Percentiles rank a stretch among this genome's conserved stretches.
phyloP scores from a whole-genome alignment of 163 green algal species.

The Scenedesmus sp. region DNA sequence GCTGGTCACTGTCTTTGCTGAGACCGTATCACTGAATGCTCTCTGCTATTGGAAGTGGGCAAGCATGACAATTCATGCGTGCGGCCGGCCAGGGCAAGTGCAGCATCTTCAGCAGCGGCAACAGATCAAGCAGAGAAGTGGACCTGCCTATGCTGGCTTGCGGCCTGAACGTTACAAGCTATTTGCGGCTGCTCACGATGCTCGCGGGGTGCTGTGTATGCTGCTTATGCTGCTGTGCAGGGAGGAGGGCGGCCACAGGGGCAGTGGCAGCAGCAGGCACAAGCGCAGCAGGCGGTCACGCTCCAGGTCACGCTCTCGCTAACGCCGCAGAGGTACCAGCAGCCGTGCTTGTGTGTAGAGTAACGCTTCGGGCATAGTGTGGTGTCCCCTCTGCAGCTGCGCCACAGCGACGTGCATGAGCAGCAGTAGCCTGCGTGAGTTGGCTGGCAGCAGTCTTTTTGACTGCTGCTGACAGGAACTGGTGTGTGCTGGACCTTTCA shows the following conservation, averaged over 20 bases:
- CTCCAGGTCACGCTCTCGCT: conserved; percentile 14
- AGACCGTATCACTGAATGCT: no score
- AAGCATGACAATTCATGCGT: no score
- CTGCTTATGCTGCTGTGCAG: conserved; percentile 5
- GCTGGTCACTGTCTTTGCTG: neutral
- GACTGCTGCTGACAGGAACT: neutral
- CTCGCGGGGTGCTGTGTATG: neutral
- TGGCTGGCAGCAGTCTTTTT: neutral
- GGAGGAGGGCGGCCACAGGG: conserved; percentile 19
- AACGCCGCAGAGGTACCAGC: neutral
- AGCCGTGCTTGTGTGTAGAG: neutral
- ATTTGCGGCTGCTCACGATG: no score
- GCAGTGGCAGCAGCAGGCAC: conserved; percentile 34
- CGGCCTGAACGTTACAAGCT: no score
- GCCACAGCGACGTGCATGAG: neutral
- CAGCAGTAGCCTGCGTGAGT: neutral
- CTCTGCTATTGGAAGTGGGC: no score
- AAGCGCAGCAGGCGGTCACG: conserved; percentile 32
- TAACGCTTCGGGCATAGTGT: no score
- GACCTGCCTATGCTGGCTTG: no score
- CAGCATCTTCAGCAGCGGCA: no score
- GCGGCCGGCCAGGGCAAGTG: no score
- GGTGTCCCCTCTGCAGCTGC: no score
- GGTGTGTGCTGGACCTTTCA: neutral
- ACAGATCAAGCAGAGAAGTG: no score